Evolutionary conservation across 352 stramenopile genomes (phyloP), one percentile per base, ranked within the genome.

Genomic region (Globisporangium nodosum): DNA sequence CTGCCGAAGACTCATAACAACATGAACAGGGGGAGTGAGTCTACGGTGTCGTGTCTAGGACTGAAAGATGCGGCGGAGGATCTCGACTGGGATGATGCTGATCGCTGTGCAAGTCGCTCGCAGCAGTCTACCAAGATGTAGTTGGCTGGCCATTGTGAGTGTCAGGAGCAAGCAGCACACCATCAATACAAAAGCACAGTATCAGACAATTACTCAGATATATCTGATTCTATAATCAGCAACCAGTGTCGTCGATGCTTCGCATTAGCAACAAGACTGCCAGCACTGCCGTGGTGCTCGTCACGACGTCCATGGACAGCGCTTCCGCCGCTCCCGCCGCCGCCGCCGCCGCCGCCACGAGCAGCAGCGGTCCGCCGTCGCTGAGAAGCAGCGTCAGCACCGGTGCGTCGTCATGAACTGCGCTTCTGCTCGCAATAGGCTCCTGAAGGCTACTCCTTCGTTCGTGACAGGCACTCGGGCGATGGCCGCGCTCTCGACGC

Each of bases 401-500:
- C 15, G 33, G 50, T 55, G n/a, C 12, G 50, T 55, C 5, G 3
- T 54, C 9, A n/a, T 39, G 12, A 33, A 52, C 15, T 52, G 47
- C 18, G 11, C 24, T 12, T 48, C 33, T 54, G 21, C 27, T 24
- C 24, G 24, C 24, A 27, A 27, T 27, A 27, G 33, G 33, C 33
- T 9, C 11, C 15, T 31, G 18, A 52, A 18, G 8, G 6, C 24
- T 11, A 12, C 51, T 35, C 52, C 12, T 51, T 35, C 20, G 8
- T 45, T 16, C 13, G n/a, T 27, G 49, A 21, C 49, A 57, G 50
- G 57, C 18, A 35, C 54, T 27, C 58, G 58, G 24, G 60, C 60
- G 9, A 49, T 66, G 42, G 53, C 48, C 16, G 60, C 60, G 11
- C 39, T 64, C 24, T 48, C 58, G 16, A 57, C 53, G 7, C 47